Conservation (phyloP, 345 rosid genomes). For the Syzygium jambos region DNA sequence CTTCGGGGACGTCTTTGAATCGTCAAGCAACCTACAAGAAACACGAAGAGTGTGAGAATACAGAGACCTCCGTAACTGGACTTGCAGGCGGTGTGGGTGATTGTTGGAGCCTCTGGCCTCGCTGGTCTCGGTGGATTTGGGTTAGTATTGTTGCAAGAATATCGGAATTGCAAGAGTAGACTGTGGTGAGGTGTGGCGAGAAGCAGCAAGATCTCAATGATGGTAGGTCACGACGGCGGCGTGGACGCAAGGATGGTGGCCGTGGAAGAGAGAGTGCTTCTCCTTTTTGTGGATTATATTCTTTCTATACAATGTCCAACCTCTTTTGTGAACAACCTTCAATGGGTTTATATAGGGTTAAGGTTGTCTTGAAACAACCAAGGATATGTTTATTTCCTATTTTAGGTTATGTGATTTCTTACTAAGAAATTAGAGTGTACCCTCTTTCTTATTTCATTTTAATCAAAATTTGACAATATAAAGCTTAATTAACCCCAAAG, state of each 20-base stretch:
- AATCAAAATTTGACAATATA: background rate
- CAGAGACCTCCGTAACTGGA: too few relatives aligned
- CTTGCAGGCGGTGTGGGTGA: too few relatives aligned
- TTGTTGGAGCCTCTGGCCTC: too few relatives aligned
- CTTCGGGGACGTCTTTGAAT: too few relatives aligned
- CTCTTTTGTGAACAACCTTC: background rate
- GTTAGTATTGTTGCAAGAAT: too few relatives aligned
- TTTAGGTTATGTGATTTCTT: background rate
- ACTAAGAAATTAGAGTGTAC: background rate
- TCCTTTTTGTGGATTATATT: background rate
- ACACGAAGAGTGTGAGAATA: too few relatives aligned
- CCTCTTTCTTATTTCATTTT: background rate
- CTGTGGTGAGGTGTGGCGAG: too few relatives aligned
- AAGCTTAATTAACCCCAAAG: background rate
- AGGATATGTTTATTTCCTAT: background rate
- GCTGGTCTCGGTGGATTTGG: too few relatives aligned
- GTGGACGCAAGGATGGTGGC: background rate
- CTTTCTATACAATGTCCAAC: background rate
- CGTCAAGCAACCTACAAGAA: too few relatives aligned
- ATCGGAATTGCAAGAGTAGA: too few relatives aligned
- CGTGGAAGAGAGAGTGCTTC: background rate
- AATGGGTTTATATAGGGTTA: background rate
- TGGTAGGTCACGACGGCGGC: too few relatives aligned
- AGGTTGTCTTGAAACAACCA: background rate
- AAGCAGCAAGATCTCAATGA: too few relatives aligned